Base-by-base conservation (phyloP, 495 filamentous ascomycete genomes). In the Penicillium canariense region DNA sequence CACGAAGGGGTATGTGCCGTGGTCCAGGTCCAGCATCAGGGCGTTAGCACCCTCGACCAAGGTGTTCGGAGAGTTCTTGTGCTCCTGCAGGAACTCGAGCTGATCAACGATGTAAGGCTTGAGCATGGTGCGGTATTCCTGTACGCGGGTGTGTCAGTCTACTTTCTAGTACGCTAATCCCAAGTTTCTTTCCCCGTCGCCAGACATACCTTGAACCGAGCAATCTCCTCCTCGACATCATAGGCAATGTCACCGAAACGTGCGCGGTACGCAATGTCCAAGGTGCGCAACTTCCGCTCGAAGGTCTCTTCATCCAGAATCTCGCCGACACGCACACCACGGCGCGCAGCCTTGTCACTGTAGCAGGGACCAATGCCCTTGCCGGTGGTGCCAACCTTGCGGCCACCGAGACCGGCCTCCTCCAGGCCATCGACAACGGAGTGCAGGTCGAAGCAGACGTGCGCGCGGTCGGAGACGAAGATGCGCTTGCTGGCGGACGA, bases 21-120 rank as follows among this genome's bases (percentile, higher is more conserved):
- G 84, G 70, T 88, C 85, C 40, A 89, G 75, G 69, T 89, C 86
- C 30, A 90, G 78, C 83, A 89, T 87, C 46, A 92, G 73, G n/a
- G 90, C 89, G 59, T 96, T 90, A n/a, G 88, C 87, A 51, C 90
- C 90, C 71, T 97, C 91, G 32, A 96, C 82, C 7, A 96, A 77
- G 56, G 91, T 87, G 54, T 80, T 80, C 47, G 77, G 75, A 17
- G 86, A 81, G 60, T 79, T 68, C 49, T 82, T 74, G 60, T 73
- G 70, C 38, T 79, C 67, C 56, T 76, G 72, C 35, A 76, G 60
- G 69, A 77, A 76, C 56, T 68, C 66, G 51, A 76, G 63, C 46
- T 77, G 75, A 63, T 96, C 90, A 56, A 93, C 77, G 52, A 88
- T 78, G 63, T 83, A 89, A 30, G 80, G 78, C 50, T 76, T 75